Base-by-base conservation (phyloP, 1,139 yeast species). In the Groenewaldozyma sp. region DNA sequence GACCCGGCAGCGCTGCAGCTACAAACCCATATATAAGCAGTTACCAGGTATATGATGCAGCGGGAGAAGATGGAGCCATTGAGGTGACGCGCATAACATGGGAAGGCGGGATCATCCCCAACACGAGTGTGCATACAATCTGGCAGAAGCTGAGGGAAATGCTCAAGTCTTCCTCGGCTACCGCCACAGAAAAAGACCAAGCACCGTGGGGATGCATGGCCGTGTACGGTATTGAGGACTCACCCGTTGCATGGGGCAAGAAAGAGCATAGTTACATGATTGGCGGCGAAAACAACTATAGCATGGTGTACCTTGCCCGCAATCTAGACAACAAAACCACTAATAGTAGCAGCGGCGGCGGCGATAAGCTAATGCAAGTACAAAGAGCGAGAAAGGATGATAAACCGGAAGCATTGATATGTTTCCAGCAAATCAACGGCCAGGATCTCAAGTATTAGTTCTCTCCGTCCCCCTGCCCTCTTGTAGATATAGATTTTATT, bases 191-290 rank as follows among this genome's bases (percentile, higher is more conserved):
- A 22, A 7, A 7, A 7, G 17, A 29, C 17, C n/a, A 29, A 6
- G 22, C 20, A 5, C 31, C 41, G 6, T 52, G 55, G 55, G 49
- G 48, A 32, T 46, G 51, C 2, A 38, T 60, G 3, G 46, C 44
- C 7, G 59, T 50, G 3, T 42, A 42, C 22, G 64, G 64, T 5
- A 48, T 49, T n/a, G 51, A 46, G 21, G 52, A 57, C 32, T 35
- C 53, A 6, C 64, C 65, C 1, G 44, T 52, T 1, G 53, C 60
- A 1, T 59, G 61, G 62, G 45, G 41, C n/a, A 34, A 43, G n/a
- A 45, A 45, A 24, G 54, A 54, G 36, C 59, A 54, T 36, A 39
- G 44, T 10, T 46, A 22, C 33, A 41, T 37, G 17, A 43, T 40
- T 4, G 47, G 48, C 9, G 62, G 61, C 2, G 56, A 52, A 22